These are phyloP conservation scores for Myriosclerotinia scirpicola DNA, from an alignment of 2,329 filamentous ascomycete species.

Conservation along the genomic window DNA sequence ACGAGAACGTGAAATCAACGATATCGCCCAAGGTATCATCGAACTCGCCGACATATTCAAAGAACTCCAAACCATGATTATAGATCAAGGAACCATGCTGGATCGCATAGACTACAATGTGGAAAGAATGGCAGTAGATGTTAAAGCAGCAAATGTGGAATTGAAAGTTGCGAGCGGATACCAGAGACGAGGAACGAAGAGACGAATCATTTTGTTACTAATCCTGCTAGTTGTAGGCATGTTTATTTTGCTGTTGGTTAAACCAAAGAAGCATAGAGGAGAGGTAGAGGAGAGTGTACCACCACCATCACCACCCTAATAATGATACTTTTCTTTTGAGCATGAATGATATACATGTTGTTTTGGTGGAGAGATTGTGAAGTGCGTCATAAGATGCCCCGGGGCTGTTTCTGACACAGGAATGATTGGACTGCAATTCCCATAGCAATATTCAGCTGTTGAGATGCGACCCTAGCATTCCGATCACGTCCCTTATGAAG, in stretches of 20 bases:
- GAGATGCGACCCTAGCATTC: too few relatives aligned
- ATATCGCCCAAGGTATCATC: slow-evolving; percentile 97
- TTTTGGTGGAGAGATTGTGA: not conserved
- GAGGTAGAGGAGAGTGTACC: slow-evolving; percentile 33
- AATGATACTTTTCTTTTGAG: slow-evolving; percentile 1
- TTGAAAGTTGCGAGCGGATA: slow-evolving; percentile 85
- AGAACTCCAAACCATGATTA: slow-evolving; percentile 93
- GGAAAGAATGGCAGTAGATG: slow-evolving; percentile 88
- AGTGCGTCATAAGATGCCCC: not conserved
- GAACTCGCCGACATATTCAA: slow-evolving; percentile 96
- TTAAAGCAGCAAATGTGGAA: slow-evolving; percentile 91
- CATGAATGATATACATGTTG: not conserved
- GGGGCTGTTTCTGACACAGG: too few relatives aligned
- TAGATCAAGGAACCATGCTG: slow-evolving; percentile 86
- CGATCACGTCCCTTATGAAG: too few relatives aligned
- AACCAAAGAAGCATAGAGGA: slow-evolving; percentile 45
- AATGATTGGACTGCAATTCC: not conserved
- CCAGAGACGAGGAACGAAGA: slow-evolving; percentile 82
- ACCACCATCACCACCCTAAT: slow-evolving; percentile 31
- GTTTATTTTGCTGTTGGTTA: slow-evolving; percentile 80
- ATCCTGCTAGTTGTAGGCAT: slow-evolving; percentile 80
- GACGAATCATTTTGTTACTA: slow-evolving; percentile 89
- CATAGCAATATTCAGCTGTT: too few relatives aligned
- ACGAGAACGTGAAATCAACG: slow-evolving; percentile 93
- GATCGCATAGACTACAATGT: slow-evolving; percentile 98